Conservation (phyloP, 176 grass and related monocot genomes). For the Luzula sylvatica region DNA sequence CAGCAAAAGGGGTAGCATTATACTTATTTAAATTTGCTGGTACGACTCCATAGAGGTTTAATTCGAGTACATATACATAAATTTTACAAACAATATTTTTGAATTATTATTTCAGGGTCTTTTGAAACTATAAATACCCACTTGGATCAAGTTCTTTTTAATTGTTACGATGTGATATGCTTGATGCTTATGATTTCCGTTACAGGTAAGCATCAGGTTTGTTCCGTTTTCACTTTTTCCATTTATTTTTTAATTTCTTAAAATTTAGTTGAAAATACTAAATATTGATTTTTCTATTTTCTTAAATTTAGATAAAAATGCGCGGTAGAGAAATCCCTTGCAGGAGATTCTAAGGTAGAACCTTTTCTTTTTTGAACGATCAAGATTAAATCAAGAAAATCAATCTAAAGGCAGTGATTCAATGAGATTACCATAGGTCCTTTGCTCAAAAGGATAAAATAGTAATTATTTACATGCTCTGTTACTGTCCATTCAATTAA, state of each 20-base stretch:
- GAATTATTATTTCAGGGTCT: conserved; percentile 44
- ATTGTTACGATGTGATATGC: conserved; percentile 63
- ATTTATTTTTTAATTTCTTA: neutral
- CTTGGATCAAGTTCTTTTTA: conserved; percentile 52
- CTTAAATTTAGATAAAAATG: conserved; percentile 68
- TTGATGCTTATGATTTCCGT: conserved; percentile 92
- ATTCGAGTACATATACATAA: conserved; percentile 3
- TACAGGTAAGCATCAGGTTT: conserved; percentile 69
- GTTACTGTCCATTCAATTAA: no score
- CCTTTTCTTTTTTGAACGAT: no score
- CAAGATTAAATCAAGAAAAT: no score
- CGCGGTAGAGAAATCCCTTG: conserved; percentile 46
- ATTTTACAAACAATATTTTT: neutral
- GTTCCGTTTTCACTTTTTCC: neutral
- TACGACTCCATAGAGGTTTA: conserved; percentile 10
- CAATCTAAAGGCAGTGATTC: no score
- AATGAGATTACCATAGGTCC: no score
- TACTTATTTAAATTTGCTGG: no score
- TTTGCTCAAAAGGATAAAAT: no score
- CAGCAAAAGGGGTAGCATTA: no score
- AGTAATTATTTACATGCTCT: no score
- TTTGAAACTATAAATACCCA: conserved; percentile 67
- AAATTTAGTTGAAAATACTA: neutral
- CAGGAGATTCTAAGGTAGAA: no score
- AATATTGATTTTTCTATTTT: conserved; percentile 9